Percentiles rank a stretch among this genome's conserved stretches.
phyloP scores from a whole-genome alignment of 1,139 yeast genomes.

The Magnusiomyces ingens region DNA sequence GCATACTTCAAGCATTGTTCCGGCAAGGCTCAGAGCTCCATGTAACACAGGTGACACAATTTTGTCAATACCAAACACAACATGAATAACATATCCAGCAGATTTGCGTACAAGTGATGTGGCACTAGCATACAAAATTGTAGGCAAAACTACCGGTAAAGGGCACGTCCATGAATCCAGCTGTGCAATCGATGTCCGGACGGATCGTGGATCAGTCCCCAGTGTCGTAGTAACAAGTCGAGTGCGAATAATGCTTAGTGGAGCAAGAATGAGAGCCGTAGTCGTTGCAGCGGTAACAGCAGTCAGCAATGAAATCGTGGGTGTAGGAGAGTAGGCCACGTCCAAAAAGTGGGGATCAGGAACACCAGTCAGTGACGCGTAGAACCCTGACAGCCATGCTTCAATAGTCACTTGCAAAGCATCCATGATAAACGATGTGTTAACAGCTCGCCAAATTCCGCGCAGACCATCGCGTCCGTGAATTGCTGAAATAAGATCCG shows the following conservation, averaged over 20 bases:
- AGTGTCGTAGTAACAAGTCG: conserved; percentile 61
- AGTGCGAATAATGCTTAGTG: conserved; percentile 74
- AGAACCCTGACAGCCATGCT: conserved; percentile 86
- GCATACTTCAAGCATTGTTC: conserved; percentile 47
- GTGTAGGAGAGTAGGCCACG: conserved; percentile 73
- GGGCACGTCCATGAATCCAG: conserved; percentile 50
- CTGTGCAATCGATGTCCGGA: conserved; percentile 33
- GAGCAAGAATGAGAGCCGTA: conserved; percentile 72
- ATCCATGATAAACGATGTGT: conserved; percentile 73
- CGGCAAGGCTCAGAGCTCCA: conserved; percentile 42
- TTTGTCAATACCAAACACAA: conserved; percentile 60
- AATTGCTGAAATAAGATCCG: conserved; percentile 65
- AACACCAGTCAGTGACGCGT: conserved; percentile 74
- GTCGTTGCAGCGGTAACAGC: conserved; percentile 66
- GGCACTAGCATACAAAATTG: conserved; percentile 56
- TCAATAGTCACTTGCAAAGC: conserved; percentile 73
- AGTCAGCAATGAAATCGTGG: conserved; percentile 57
- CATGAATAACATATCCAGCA: conserved; percentile 66
- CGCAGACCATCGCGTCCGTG: conserved; percentile 72
- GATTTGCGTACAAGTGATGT: conserved; percentile 58
- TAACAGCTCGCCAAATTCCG: conserved; percentile 81
- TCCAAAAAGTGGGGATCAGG: conserved; percentile 90
- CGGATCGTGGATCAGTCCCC: conserved; percentile 33
- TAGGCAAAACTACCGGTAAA: conserved; percentile 45
- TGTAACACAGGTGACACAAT: conserved; percentile 58